Evolutionary conservation across 352 stramenopile species (phyloP).

Genomic region (Phytophthora europaea): DNA sequence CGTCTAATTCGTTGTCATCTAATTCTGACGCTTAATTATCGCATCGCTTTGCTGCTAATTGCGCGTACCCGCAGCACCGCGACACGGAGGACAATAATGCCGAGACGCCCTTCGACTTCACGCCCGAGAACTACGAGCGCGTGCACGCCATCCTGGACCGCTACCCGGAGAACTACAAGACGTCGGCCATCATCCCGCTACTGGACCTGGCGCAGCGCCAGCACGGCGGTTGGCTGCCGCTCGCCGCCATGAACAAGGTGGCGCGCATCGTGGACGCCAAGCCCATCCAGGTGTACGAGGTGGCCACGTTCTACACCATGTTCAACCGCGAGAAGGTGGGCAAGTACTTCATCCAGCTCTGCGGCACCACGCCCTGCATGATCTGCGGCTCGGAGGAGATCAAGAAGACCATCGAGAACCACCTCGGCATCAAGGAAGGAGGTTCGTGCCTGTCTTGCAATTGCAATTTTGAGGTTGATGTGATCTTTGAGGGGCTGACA

Average conservation of each 20-base stretch:
- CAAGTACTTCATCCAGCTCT: conserved; percentile 98
- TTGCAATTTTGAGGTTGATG: not conserved
- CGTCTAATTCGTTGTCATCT: not conserved
- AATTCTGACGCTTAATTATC: conserved; percentile 5
- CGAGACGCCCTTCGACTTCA: conserved; percentile 98
- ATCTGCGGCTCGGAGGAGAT: conserved; percentile 99
- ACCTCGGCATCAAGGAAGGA: conserved; percentile 98
- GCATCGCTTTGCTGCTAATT: not conserved
- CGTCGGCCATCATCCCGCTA: conserved; percentile 98
- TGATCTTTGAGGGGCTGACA: not conserved
- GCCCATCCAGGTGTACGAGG: conserved; percentile 99
- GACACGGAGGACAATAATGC: conserved; percentile 97
- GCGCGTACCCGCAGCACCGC: conserved; percentile 83
- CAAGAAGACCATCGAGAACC: conserved; percentile 98
- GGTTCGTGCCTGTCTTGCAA: conserved; percentile 46
- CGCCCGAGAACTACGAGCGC: conserved; percentile 97
- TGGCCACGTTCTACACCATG: conserved; percentile 99
- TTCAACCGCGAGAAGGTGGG: conserved; percentile 97
- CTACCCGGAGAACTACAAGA: conserved; percentile 99
- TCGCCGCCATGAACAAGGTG: conserved; percentile 99
- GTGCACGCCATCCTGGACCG: conserved; percentile 96
- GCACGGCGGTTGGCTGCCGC: conserved; percentile 97
- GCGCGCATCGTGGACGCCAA: conserved; percentile 97
- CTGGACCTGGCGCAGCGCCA: conserved; percentile 97
- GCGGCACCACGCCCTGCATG: conserved; percentile 99